Base-by-base conservation (phyloP, 441 rosid species). In the Croton setiger region DNA sequence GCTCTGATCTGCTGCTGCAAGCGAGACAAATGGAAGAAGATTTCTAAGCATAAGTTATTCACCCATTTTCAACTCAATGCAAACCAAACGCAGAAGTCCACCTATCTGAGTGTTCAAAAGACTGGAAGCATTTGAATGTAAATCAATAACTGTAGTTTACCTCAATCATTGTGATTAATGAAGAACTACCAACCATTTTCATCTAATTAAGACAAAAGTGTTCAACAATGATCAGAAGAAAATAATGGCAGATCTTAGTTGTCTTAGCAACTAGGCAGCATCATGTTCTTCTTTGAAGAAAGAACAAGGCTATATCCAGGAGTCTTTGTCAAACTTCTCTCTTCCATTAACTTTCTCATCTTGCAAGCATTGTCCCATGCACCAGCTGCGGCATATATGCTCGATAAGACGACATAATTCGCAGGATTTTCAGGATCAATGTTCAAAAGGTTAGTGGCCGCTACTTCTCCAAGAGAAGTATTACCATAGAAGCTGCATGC, bases 361-460 rank as follows among this genome's bases (percentile, higher is more conserved):
- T 76, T 70, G 74, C 70, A 36, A 72, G 86, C 88, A 77, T 64
- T 55, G 35, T 82, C 84, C 92, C 93, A 88, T 49, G 76, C 83
- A 57, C 89, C 95, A 81, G 75, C 76, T 64, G 82, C 80, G 35
- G 95, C 88, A 82, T 87, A 84, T 27, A 85, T 72, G 71, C 82
- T 69, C 17, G 92, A 85, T 72, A 88, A 75, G 61, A 81, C 83
- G 64, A 85, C 80, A 67, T 87, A 88, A 51, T 84, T 84, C n/a
- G 79, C 87, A 2, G 90, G 77, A 72, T 82, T 83, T 70, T 78
- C 75, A 17, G 89, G 93, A 75, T 86, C 85, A 83, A 83, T 72
- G 27, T 69, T 65, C 51, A 85, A 72, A 70, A 90, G 89, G 60
- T 81, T 76, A 3, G 44, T 17, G 3, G 93, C 89, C 65, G 88